These are phyloP conservation scores for Blastobotrys serpentis DNA, from an alignment of 1,139 yeast species.

Conservation along the genomic window DNA sequence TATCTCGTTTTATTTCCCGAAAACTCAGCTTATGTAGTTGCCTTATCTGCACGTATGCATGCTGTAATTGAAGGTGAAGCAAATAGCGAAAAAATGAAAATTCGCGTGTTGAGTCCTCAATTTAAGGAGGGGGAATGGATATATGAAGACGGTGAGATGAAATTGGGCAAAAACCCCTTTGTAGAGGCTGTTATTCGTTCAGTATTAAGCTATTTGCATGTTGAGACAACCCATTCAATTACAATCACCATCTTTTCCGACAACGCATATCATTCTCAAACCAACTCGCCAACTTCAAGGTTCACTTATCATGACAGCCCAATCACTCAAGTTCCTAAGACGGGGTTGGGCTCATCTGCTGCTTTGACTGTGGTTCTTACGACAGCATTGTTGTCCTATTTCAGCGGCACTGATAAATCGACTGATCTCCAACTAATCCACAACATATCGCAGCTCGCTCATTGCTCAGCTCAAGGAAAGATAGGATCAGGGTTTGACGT, in stretches of 20 bases:
- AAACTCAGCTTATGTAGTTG: constrained; percentile 78
- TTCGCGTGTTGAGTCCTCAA: constrained; percentile 73
- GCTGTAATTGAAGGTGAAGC: constrained; percentile 51
- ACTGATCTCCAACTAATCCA: constrained; percentile 47
- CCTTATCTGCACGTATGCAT: constrained; percentile 87
- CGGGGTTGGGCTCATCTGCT: constrained; percentile 96
- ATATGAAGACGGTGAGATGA: constrained; percentile 39
- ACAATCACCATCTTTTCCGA: constrained; percentile 73
- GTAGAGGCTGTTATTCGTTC: constrained; percentile 60
- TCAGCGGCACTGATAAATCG: constrained; percentile 40
- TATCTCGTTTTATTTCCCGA: constrained; percentile 80
- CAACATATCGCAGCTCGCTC: constrained; percentile 83
- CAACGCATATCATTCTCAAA: constrained; percentile 82
- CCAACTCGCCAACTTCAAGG: constrained; percentile 21
- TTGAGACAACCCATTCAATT: constrained; percentile 36
- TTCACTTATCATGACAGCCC: constrained; percentile 61
- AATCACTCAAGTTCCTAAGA: constrained; percentile 78
- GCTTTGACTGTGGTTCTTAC: constrained; percentile 83
- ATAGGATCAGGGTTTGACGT: constrained; percentile 97
- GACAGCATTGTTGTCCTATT: constrained; percentile 57
- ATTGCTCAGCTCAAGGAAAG: constrained; percentile 90
- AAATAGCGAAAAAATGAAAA: constrained; percentile 26
- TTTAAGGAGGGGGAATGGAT: constrained; percentile 70
- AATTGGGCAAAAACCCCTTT: constrained; percentile 60
- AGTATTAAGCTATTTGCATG: constrained; percentile 53